Conservation (phyloP, 192 early-diverging fungal genomes). For the Gaertneriomyces semiglobifer region DNA sequence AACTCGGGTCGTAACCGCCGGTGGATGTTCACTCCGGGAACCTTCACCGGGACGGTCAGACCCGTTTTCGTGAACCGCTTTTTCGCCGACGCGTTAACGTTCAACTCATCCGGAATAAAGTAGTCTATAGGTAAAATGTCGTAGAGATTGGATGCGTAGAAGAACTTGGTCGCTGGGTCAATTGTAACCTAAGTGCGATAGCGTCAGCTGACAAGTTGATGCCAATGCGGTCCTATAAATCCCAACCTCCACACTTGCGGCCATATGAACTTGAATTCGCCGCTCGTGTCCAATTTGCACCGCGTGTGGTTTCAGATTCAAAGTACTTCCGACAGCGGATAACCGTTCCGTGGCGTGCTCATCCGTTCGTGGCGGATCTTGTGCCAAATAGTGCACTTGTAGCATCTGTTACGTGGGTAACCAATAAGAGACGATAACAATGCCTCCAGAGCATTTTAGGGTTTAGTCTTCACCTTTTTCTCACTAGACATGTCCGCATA, state of each 20-base stretch:
- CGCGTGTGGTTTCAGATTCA: conserved; percentile 48
- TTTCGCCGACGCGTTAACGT: background rate
- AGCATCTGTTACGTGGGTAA: background rate
- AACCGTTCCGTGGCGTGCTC: conserved; percentile 38
- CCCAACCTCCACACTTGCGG: conserved; percentile 40
- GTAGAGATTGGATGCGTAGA: conserved; percentile 45
- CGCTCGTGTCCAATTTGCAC: conserved; percentile 50
- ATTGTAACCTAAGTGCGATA: conserved; percentile 36
- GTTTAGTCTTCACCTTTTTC: too few relatives aligned
- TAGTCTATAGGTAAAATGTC: conserved; percentile 48
- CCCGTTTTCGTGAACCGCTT: background rate
- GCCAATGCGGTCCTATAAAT: background rate
- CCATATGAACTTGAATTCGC: conserved; percentile 38
- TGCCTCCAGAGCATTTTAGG: too few relatives aligned
- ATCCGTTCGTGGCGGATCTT: conserved; percentile 33
- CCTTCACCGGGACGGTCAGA: background rate
- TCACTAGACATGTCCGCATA: conserved; percentile 39
- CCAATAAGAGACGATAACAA: too few relatives aligned
- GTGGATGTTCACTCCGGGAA: conserved; percentile 2
- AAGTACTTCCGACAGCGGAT: conserved; percentile 25
- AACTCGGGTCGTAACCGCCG: conserved; percentile 51
- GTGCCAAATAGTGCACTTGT: conserved; percentile 16
- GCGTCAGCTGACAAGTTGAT: too few relatives aligned
- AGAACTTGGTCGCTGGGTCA: conserved; percentile 25
- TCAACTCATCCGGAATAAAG: conserved; percentile 11